Base-by-base conservation (phyloP, 2,329 filamentous ascomycete genomes). In the Trichoderma aggressivum region DNA sequence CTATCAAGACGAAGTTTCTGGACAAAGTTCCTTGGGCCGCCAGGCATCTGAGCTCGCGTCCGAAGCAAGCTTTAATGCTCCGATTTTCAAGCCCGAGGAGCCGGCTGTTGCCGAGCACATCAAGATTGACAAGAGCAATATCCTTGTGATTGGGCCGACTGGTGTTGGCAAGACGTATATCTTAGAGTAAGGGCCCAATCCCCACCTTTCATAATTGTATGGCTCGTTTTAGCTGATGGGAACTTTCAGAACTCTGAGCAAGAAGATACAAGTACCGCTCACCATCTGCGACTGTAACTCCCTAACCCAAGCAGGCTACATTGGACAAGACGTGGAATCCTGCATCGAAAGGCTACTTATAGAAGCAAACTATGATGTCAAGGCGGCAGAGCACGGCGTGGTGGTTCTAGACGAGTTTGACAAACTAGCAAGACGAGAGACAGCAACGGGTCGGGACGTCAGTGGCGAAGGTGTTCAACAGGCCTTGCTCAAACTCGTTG, bases 81-180 rank as follows among this genome's bases (percentile, higher is more conserved):
- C 84, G 62, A 83, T 87, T 32, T 86, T 86, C 72, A 79, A 83
- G 30, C 79, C 82, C 3, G 87, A 89, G 64, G 86, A 88, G 60
- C 75, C 80, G 18, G 76, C 77, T 5, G 74, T 79, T 4, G 80
- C 83, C 1, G 80, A 84, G 12, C 83, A 83, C 30, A 84, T 97
- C 76, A 93, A 92, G 75, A 91, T 99, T 73, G 94, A 98, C 80
- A 99, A 99, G 83, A 97, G 94, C 76, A 99, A 99, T 79, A 87
- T 99, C 53, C 84, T 99, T 55, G 84, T 98, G 66, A 87, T 98
- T 30, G 96, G 96, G 0, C 96, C 96, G 0, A 97, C 94, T 0
- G 96, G 96, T 3, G 94, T 98, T 7, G 96, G 96, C 16, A 99
- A 99, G 83, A 99, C 96, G 0, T 90, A 98, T 73, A 98, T 99